Percentiles rank a stretch among this genome's conserved stretches.
Evolutionary conservation across 2,329 filamentous ascomycete species (phyloP).

Genomic region (Paecilomyces sp.): DNA sequence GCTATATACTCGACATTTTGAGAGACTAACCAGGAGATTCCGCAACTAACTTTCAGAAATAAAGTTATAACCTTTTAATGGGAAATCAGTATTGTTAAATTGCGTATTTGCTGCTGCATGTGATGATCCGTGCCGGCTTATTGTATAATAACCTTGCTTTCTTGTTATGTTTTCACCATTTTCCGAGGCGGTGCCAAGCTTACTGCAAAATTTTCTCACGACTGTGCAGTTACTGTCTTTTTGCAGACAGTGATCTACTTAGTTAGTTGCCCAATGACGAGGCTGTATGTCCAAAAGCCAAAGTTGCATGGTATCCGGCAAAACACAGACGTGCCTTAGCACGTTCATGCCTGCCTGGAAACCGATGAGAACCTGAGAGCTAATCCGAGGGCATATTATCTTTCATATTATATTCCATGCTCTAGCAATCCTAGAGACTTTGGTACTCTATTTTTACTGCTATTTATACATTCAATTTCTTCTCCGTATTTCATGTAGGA

Average conservation of each 20-base stretch:
- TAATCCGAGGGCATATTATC: constrained; percentile 33
- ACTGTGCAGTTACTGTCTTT: neutral
- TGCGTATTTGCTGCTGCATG: neutral
- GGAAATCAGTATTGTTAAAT: too few species aligned
- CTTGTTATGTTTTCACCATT: neutral
- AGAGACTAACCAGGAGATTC: neutral
- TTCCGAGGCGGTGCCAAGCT: neutral
- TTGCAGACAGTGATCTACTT: neutral
- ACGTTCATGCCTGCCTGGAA: constrained; percentile 24
- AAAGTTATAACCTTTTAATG: neutral
- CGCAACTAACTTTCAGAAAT: neutral
- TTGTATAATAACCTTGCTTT: neutral
- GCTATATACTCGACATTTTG: neutral
- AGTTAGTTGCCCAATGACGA: constrained; percentile 30
- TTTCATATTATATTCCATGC: neutral
- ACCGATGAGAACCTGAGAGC: constrained; percentile 40
- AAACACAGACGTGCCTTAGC: constrained; percentile 7
- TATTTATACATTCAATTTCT: neutral
- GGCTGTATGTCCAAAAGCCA: constrained; percentile 34
- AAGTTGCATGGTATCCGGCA: constrained; percentile 39
- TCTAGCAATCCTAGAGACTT: neutral
- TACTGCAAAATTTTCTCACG: neutral
- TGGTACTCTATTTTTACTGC: neutral
- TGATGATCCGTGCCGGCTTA: neutral
- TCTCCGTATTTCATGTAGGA: neutral